Conservation (phyloP, 495 filamentous ascomycete species). For the Neurospora sp. region DNA sequence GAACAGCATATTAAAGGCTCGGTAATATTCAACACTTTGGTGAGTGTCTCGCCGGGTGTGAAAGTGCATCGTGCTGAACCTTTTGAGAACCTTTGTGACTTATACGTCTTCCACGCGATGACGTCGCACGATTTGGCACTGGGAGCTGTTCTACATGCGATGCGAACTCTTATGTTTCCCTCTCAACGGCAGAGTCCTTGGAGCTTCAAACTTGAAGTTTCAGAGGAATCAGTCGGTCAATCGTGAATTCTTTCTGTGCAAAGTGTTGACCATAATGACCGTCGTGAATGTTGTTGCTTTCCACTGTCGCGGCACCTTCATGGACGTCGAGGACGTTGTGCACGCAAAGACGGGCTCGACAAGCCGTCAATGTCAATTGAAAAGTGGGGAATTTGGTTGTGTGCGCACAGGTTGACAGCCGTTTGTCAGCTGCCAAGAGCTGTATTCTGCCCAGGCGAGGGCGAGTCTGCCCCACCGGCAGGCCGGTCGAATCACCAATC, state of each 20-base stretch:
- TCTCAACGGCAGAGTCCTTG: not conserved
- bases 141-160: not conserved
- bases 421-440: not conserved
- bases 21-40: not conserved
- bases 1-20: not conserved
- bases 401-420: not conserved
- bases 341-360: not conserved
- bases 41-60: not conserved
- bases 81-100: not conserved
- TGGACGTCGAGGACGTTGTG: not conserved
- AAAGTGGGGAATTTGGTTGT: not conserved
- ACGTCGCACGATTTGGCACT: not conserved
- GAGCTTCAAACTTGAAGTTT: too few species aligned
- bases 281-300: not conserved
- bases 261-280: not conserved
- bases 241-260: not conserved
- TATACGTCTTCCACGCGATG: not conserved
- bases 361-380: not conserved
- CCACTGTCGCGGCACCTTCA: not conserved
- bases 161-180: not conserved
- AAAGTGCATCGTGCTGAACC: not conserved
- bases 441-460: not conserved
- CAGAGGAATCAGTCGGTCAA: not conserved
- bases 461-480: not conserved
- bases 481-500: slow-evolving; percentile 16